These are phyloP conservation scores for Bruguiera parviflora DNA, from an alignment of 345 rosid species.

Conservation along the genomic window DNA sequence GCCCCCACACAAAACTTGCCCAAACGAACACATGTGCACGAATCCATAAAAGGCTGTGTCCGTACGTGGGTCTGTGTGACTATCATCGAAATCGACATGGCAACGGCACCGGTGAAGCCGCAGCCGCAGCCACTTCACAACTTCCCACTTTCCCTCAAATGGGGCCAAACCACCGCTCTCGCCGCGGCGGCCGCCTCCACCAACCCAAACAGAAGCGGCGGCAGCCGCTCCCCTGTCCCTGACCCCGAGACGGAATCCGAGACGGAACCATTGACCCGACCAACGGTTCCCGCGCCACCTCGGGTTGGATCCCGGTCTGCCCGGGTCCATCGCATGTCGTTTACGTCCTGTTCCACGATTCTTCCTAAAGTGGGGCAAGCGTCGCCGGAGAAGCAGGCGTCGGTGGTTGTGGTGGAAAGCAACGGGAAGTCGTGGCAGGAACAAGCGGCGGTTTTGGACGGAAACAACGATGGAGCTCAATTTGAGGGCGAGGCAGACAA, in stretches of 20 bases:
- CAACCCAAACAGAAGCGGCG: background rate
- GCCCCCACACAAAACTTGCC: no score
- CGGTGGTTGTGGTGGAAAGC: constrained; percentile 8
- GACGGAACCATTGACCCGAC: constrained; percentile 27
- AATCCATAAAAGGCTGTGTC: no score
- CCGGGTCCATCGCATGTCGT: constrained; percentile 49
- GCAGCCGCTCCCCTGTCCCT: constrained; percentile 1
- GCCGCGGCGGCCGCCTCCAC: constrained; percentile 6
- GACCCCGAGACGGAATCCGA: constrained; percentile 31
- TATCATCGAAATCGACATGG: constrained; percentile 17
- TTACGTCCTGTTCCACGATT: constrained; percentile 28
- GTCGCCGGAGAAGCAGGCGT: constrained; percentile 6
- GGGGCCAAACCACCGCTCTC: constrained; percentile 39
- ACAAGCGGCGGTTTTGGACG: constrained; percentile 17
- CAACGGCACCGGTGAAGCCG: constrained; percentile 58
- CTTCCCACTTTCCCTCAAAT: constrained; percentile 58
- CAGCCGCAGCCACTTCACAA: constrained; percentile 58
- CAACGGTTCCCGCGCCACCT: background rate
- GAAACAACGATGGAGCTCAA: constrained; percentile 9
- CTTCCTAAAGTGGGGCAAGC: constrained; percentile 11
- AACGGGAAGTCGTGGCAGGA: constrained; percentile 16
- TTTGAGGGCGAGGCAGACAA: constrained; percentile 1
- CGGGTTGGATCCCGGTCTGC: constrained; percentile 57
- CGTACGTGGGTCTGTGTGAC: no score
- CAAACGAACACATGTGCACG: background rate